Percentiles rank a stretch among this genome's conserved stretches.
These are phyloP conservation scores for Hordeum marinum DNA, from an alignment of 176 grass and related monocot genomes.

Conservation along the genomic window DNA sequence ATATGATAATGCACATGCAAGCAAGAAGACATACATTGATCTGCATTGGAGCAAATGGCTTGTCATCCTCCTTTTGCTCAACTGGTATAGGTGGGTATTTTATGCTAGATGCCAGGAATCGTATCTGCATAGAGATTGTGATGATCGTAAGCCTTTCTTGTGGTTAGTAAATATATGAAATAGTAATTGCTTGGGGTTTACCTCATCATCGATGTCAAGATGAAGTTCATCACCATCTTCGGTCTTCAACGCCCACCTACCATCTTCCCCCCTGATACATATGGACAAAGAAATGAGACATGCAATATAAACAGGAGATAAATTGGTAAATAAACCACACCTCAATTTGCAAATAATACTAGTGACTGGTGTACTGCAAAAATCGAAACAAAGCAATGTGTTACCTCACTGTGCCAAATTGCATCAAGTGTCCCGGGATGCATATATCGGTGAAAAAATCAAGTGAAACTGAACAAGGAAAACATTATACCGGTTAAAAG, in stretches of 20 bases:
- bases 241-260: constrained; percentile 62
- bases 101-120: constrained; percentile 68
- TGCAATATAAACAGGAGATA: background rate
- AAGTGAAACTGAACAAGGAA: constrained; percentile 73
- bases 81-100: constrained; percentile 79
- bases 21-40: constrained; percentile 52
- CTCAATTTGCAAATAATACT: background rate
- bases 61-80: constrained; percentile 71
- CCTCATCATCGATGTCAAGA: constrained; percentile 92
- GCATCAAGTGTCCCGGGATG: constrained; percentile 59
- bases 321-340: background rate
- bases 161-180: background rate
- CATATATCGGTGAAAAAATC: constrained; percentile 86
- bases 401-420: constrained; percentile 49
- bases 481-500: background rate
- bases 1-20: background rate
- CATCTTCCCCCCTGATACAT: constrained; percentile 52
- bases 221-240: constrained; percentile 44
- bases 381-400: constrained; percentile 17
- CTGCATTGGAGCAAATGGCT: constrained; percentile 86
- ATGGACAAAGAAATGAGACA: constrained; percentile 6
- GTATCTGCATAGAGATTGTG: constrained; percentile 53
- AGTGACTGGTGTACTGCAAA: background rate
- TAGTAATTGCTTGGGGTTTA: background rate
- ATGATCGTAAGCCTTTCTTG: background rate